Percentiles rank a stretch among this genome's conserved stretches.
Evolutionary conservation across 2,329 filamentous ascomycete genomes (phyloP).

Genomic region (Fusarium bactridioides): DNA sequence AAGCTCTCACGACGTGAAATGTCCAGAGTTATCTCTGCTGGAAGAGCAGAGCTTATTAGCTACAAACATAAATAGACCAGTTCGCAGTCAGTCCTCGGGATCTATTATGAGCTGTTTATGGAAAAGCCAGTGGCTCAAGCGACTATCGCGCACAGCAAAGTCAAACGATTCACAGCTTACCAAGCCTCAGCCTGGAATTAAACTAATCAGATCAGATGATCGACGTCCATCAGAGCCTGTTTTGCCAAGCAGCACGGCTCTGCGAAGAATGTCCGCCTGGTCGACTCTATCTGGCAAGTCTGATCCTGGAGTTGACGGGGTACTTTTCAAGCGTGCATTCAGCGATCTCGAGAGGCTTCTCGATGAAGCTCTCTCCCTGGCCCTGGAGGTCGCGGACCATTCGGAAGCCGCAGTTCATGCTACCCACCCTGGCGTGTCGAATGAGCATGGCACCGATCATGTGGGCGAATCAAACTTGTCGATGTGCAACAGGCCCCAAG

Average conservation of each 20-base stretch:
- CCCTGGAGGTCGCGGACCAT: constrained; percentile 49
- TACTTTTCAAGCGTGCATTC: constrained; percentile 48
- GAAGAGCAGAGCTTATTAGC: not conserved
- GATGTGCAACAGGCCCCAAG: not conserved
- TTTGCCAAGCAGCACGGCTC: constrained; percentile 19
- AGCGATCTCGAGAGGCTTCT: constrained; percentile 57
- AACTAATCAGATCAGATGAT: constrained; percentile 13
- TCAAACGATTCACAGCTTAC: constrained; percentile 42
- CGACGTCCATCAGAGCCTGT: constrained; percentile 37
- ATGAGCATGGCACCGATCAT: not conserved
- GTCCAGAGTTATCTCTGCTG: constrained; percentile 2
- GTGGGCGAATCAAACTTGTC: constrained; percentile 4
- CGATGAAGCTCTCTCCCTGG: constrained; percentile 55
- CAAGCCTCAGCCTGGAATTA: constrained; percentile 31
- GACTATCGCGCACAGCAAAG: constrained; percentile 42
- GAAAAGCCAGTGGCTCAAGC: constrained; percentile 47
- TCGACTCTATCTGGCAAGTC: constrained; percentile 32
- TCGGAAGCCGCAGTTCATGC: constrained; percentile 34
- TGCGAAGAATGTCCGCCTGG: constrained; percentile 24
- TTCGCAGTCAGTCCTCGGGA: constrained; percentile 38
- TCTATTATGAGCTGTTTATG: constrained; percentile 46
- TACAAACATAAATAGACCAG: constrained; percentile 8
- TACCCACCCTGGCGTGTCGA: constrained; percentile 17
- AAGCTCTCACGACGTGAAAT: not conserved
- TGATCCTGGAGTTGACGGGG: constrained; percentile 38